phyloP scores from a whole-genome alignment of 2,329 filamentous ascomycete species.

The Zymoseptoria crescenta region DNA sequence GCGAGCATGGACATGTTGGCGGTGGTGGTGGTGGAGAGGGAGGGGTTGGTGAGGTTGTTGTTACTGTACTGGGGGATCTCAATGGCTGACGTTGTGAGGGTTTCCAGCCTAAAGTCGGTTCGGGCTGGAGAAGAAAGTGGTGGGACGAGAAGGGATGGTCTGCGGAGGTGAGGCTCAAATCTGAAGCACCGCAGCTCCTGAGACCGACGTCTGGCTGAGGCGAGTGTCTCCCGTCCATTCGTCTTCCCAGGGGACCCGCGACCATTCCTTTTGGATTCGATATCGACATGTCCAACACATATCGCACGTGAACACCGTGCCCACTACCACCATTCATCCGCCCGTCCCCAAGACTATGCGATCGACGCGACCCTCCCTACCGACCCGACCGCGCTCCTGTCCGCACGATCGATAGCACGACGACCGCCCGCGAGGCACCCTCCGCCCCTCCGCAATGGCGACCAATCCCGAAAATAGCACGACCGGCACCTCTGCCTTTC shows the following conservation, averaged over 20 bases:
- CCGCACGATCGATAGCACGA: neutral
- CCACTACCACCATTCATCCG: neutral
- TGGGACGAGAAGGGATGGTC: no score
- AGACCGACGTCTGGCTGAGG: neutral
- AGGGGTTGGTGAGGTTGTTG: no score
- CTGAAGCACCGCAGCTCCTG: neutral
- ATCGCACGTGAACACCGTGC: no score
- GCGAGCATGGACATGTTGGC: conserved; percentile 40
- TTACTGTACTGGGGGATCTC: conserved; percentile 1
- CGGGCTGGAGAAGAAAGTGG: neutral
- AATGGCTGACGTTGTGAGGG: conserved; percentile 1
- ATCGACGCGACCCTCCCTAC: neutral
- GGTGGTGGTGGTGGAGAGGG: conserved; percentile 2
- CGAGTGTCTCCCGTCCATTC: no score
- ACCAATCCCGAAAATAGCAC: neutral
- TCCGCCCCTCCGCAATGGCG: neutral
- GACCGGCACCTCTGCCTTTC: conserved; percentile 11
- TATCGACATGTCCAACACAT: neutral
- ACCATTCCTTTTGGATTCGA: no score
- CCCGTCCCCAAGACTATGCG: neutral
- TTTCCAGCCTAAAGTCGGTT: neutral
- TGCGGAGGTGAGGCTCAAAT: no score
- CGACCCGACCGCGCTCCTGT: neutral
- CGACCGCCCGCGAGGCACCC: no score
- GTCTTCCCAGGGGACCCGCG: no score